Conservation (phyloP, 1,139 yeast genomes). For the Eremothecium cymbalariae region DNA sequence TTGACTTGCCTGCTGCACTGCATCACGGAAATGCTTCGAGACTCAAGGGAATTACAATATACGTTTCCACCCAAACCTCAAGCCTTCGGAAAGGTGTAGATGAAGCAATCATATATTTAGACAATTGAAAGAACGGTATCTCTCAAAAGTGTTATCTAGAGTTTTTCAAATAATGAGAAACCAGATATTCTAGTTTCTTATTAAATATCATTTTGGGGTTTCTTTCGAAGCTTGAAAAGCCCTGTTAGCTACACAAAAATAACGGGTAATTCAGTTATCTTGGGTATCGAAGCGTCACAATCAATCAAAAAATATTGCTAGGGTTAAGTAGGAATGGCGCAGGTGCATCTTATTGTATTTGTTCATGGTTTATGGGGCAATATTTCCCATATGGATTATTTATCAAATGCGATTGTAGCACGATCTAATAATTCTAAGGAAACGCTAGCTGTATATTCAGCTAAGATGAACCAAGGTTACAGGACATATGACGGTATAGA, state of each 20-base stretch:
- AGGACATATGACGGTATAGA: slow-evolving; percentile 82
- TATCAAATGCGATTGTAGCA: slow-evolving; percentile 37
- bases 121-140: too few relatives aligned
- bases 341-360: slow-evolving; percentile 53
- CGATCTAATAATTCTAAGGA: slow-evolving; percentile 26
- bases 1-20: too few relatives aligned
- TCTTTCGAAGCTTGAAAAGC: neutral
- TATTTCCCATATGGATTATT: slow-evolving; percentile 55
- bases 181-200: neutral
- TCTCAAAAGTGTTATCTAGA: neutral
- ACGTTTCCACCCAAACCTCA: too few relatives aligned
- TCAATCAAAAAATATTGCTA: too few relatives aligned
- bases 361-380: slow-evolving; percentile 89
- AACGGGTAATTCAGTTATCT: neutral
- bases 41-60: too few relatives aligned
- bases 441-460: slow-evolving; percentile 44
- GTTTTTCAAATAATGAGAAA: neutral
- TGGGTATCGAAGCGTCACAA: too few relatives aligned
- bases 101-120: too few relatives aligned
- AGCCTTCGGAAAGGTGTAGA: too few relatives aligned
- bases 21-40: too few relatives aligned
- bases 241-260: neutral
- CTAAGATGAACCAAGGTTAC: slow-evolving; percentile 53
- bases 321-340: too few relatives aligned
- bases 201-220: neutral